Evolutionary conservation across 768 basidiomycete genomes (phyloP).

Genomic region (Leccinum uliginosum): DNA sequence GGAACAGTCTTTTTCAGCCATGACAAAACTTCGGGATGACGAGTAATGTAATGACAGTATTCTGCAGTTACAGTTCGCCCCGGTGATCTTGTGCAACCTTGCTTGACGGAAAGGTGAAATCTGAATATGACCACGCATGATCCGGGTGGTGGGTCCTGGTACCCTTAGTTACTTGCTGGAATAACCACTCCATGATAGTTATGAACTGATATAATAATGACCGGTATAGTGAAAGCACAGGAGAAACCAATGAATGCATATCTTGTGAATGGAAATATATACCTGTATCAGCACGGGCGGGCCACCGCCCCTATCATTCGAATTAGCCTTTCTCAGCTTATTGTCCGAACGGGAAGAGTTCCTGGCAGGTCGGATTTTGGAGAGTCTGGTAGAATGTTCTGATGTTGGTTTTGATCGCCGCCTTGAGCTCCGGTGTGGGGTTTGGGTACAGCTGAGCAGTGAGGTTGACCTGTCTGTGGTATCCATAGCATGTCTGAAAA

Average conservation of each 20-base stretch:
- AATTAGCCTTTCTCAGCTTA: neutral
- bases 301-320: neutral
- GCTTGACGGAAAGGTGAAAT: neutral
- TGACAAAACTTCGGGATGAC: neutral
- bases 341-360: conserved; percentile 18
- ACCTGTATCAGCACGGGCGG: neutral
- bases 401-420: conserved; percentile 22
- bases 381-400: conserved; percentile 13
- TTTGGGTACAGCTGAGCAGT: conserved; percentile 19
- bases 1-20: neutral
- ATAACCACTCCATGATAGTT: no score
- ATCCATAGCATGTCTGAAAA: conserved; percentile 17
- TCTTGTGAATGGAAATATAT: no score
- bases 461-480: conserved; percentile 19
- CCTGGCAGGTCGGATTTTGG: conserved; percentile 5
- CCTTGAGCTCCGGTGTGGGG: conserved; percentile 14
- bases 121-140: no score
- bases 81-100: neutral
- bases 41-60: neutral
- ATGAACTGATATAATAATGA: no score
- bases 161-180: no score
- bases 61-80: neutral
- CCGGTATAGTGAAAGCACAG: no score
- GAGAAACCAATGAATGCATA: no score
- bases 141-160: no score